Base-by-base conservation (phyloP, 192 early-diverging fungal genomes). In the Pilobolus umbonatus region DNA sequence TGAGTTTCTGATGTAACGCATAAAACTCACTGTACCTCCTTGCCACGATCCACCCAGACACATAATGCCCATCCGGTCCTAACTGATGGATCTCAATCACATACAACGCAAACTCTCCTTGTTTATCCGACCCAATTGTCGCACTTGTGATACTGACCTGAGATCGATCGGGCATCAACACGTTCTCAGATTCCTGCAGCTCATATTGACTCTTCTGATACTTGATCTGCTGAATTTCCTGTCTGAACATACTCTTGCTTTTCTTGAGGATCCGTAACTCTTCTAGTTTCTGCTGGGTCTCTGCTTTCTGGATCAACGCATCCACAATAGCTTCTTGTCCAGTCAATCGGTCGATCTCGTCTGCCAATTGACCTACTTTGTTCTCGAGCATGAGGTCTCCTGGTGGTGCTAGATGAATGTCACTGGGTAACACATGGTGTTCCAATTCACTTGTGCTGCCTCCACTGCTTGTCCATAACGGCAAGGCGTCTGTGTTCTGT, bases 11-110 rank as follows among this genome's bases (percentile, higher is more conserved):
- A 61, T 97, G 92, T 60, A 97, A 68, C 0, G 80, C 75, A 51
- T 84, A 80, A 67, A 97, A 95, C 71, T 97, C 92, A n/a, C 82
- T 81, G 67, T 90, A 93, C 3, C 93, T 71, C 6, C 90, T 76
- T 2, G 77, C 75, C n/a, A 89, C 83, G 15, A 89, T 76, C 89
- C 89, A 91, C 3, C 88, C 85, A 0, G 80, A 85, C 1, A 73
- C 72, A 67, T 61, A 75, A 7, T 74, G 68, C 7, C 80, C 80
- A 39, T 76, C 70, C 3, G 68, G 52, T 35, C 71, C 70, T 11
- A 79, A 53, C 49, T 88, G 82, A 53, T 87, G 83, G 9, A 91
- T 72, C 55, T 91, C 87, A 56, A 91, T 87, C 42, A 85, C 73
- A 67, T 83, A 83, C 1, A 83, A 57, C 0, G 81, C 75, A 57